Percentiles rank a stretch among this genome's conserved stretches.
These are phyloP conservation scores for Lepiota brunneoincarnata DNA, from an alignment of 768 basidiomycete genomes.

Conservation along the genomic window DNA sequence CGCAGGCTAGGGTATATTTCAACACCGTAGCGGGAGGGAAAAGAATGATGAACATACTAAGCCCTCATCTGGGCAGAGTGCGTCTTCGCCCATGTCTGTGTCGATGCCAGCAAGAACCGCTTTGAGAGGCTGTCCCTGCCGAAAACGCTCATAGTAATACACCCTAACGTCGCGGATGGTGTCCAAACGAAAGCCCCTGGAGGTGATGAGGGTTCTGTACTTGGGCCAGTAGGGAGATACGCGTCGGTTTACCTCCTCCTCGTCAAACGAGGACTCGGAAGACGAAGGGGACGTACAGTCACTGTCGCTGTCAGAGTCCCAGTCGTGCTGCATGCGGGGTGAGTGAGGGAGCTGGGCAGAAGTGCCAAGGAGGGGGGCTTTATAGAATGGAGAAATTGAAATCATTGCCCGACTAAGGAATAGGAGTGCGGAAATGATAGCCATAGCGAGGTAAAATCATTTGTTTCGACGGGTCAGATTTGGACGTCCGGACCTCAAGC, in stretches of 20 bases:
- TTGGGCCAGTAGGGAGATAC: slow-evolving; percentile 60
- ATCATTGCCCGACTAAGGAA: slow-evolving; percentile 16
- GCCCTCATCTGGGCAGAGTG: slow-evolving; percentile 69
- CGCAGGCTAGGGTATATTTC: slow-evolving; percentile 48
- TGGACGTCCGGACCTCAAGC: slow-evolving; percentile 29
- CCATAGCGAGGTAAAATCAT: slow-evolving; percentile 28
- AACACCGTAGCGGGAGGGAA: slow-evolving; percentile 11
- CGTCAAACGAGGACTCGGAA: slow-evolving; percentile 50
- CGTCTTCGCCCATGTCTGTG: slow-evolving; percentile 45
- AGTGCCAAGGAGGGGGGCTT: slow-evolving; percentile 16
- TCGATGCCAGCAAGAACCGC: slow-evolving; percentile 28
- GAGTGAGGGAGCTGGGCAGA: slow-evolving; percentile 5
- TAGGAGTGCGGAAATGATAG: slow-evolving; percentile 24
- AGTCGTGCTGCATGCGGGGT: slow-evolving; percentile 18
- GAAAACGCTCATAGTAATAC: slow-evolving; percentile 36
- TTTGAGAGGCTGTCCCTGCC: slow-evolving; percentile 21
- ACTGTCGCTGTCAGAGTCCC: slow-evolving; percentile 22
- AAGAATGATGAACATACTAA: slow-evolving; percentile 44
- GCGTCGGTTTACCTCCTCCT: slow-evolving; percentile 60
- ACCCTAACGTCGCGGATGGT: slow-evolving; percentile 66
- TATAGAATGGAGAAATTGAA: slow-evolving; percentile 8
- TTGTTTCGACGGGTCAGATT: slow-evolving; percentile 25
- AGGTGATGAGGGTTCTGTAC: slow-evolving; percentile 45
- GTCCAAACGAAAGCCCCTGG: slow-evolving; percentile 61
- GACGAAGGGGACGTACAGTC: slow-evolving; percentile 40